These are phyloP conservation scores for Artomyces pyxidatus DNA, from an alignment of 768 basidiomycete genomes.

Conservation along the genomic window DNA sequence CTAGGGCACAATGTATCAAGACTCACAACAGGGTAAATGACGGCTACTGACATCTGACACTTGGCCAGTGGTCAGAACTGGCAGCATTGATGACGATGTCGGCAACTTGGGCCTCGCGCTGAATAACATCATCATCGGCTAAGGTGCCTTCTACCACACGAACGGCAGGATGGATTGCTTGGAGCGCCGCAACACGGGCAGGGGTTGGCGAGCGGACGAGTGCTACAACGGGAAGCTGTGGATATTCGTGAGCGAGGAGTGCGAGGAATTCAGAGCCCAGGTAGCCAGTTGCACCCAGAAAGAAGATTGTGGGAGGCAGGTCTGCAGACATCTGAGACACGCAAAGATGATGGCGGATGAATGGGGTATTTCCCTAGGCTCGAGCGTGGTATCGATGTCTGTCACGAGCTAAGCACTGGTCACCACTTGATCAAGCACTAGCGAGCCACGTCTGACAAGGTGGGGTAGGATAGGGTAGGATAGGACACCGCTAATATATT, in stretches of 20 bases:
- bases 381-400: too few relatives aligned
- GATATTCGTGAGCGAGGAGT: slow-evolving; percentile 25
- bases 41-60: slow-evolving; percentile 27
- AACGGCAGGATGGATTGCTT: slow-evolving; percentile 27
- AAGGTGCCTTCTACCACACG: slow-evolving; percentile 31
- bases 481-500: too few relatives aligned
- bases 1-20: slow-evolving; percentile 9
- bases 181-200: slow-evolving; percentile 25
- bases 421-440: too few relatives aligned
- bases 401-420: too few relatives aligned
- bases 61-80: slow-evolving; percentile 30
- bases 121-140: slow-evolving; percentile 28
- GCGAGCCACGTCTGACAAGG: too few relatives aligned
- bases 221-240: slow-evolving; percentile 27
- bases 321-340: neutral
- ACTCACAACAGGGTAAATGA: neutral
- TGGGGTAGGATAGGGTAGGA: too few relatives aligned
- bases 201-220: slow-evolving; percentile 28
- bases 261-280: slow-evolving; percentile 33
- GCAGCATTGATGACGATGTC: slow-evolving; percentile 35
- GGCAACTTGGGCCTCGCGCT: slow-evolving; percentile 27
- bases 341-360: too few relatives aligned
- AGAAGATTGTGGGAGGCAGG: slow-evolving; percentile 24
- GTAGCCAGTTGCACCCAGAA: slow-evolving; percentile 38
- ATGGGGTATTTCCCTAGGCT: neutral